Conservation (phyloP, 2,329 filamentous ascomycete genomes). For the Neofusicoccum parvum region DNA sequence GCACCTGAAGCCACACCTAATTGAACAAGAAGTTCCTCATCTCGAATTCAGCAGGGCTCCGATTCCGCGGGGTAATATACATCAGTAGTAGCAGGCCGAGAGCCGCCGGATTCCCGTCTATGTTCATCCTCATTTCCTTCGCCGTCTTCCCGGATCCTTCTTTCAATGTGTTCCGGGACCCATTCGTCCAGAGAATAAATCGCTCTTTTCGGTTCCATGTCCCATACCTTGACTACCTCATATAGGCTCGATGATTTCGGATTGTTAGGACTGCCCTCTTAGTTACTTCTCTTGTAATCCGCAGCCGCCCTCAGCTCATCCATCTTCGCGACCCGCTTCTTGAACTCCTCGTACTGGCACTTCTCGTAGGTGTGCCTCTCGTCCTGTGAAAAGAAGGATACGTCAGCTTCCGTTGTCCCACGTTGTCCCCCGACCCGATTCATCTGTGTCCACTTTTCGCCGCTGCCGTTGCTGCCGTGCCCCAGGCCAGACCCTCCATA, state of each 20-base stretch:
- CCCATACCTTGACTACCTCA: too few species aligned
- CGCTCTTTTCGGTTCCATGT: too few species aligned
- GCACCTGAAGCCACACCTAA: too few species aligned
- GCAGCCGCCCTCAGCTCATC: slow-evolving; percentile 88
- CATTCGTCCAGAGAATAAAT: too few species aligned
- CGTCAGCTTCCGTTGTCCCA: not conserved
- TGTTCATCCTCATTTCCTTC: not conserved
- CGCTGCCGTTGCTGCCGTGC: not conserved
- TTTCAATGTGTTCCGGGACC: not conserved
- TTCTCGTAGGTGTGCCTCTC: slow-evolving; percentile 99
- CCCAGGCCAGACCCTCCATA: not conserved
- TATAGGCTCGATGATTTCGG: too few species aligned
- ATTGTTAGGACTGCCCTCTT: not conserved
- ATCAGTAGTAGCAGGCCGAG: not conserved
- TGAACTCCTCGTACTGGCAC: slow-evolving; percentile 99
- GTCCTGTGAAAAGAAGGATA: slow-evolving; percentile 22
- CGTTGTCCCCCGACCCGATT: not conserved
- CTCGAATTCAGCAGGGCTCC: not conserved
- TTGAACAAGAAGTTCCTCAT: not conserved
- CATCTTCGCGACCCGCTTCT: slow-evolving; percentile 98
- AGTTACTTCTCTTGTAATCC: slow-evolving; percentile 84
- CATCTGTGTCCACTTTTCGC: not conserved
- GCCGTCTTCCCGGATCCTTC: not conserved
- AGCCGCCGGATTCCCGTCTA: not conserved
- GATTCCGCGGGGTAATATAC: slow-evolving; percentile 2